Evolutionary conservation across 345 rosid genomes (phyloP), one percentile per base, ranked within the genome.

Genomic region (Garcia nutans): DNA sequence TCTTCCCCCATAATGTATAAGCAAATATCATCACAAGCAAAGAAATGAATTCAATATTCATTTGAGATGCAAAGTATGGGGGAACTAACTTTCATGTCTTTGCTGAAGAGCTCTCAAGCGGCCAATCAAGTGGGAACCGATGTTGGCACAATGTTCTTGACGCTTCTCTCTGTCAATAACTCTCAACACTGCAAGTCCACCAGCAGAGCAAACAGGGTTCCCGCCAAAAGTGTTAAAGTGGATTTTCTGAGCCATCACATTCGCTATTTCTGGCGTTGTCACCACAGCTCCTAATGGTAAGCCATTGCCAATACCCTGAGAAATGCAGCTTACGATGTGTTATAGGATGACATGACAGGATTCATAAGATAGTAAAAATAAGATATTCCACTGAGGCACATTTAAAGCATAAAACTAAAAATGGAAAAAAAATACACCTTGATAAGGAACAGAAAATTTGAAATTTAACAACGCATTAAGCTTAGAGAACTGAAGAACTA

Each of bases 181-280:
- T 69, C 89, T 91, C 72, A 96, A 87, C 64, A 96, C 98, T 8
- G 98, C 97, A 81, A 81, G 97, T 78, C 98, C 99, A 80, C 93
- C 95, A 64, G 92, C 98, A 85, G 97, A 93, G 78, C 99, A 96
- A 24, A 96, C 97, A 5, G 98, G 99, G 81, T 93, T 93, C 23
- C 99, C 98, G n/a, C 99, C 98, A 77, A 87, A 96, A 55, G 97
- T 93, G 82, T 96, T 91, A 73, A 93, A 96, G 81, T 86, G 95
- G 78, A 96, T 88, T 80, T 96, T 93, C 72, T 87, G 87, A 64
- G 93, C 85, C 94, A 96, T 79, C n/a, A 88, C 95, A 73, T 76
- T 92, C 0, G 99, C 99, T 66, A 96, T 96, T 82, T 90, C 97
- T n/a, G 94, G 94, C 37, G 99, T 96, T 52, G 97, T 96, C 71